phyloP scores from a whole-genome alignment of 2,329 filamentous ascomycete genomes.

The Fusarium sarcochroum region DNA sequence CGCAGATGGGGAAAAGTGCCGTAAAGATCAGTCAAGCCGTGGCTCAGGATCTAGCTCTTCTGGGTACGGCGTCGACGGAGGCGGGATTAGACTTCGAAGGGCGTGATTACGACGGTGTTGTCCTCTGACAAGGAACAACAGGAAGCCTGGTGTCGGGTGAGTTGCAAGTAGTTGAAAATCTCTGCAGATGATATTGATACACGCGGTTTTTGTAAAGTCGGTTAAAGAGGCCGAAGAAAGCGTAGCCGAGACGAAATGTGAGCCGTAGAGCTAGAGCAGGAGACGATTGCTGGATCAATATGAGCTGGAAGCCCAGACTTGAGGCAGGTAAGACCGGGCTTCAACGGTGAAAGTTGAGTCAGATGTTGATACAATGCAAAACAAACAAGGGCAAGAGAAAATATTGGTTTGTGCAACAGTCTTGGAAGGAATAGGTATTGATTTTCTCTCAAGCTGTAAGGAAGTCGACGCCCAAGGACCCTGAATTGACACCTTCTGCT shows the following conservation, averaged over 20 bases:
- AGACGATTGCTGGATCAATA: slow-evolving; percentile 10
- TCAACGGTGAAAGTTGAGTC: slow-evolving; percentile 4
- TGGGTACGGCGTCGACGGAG: slow-evolving; percentile 41
- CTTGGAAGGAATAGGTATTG: slow-evolving; percentile 38
- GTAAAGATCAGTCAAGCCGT: slow-evolving; percentile 35
- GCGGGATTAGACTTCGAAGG: slow-evolving; percentile 41
- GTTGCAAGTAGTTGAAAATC: slow-evolving; percentile 9
- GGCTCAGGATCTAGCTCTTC: slow-evolving; percentile 41
- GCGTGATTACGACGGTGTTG: slow-evolving; percentile 28
- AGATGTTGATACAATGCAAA: slow-evolving; percentile 12
- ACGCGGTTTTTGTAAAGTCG: slow-evolving; percentile 3
- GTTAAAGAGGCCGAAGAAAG: background rate
- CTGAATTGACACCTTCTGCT: slow-evolving; percentile 47
- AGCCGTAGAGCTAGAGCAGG: slow-evolving; percentile 1
- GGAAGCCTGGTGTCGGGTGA: slow-evolving; percentile 2
- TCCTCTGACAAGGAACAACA: slow-evolving; percentile 28
- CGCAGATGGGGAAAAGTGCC: slow-evolving; percentile 35
- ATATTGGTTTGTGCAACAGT: slow-evolving; percentile 31
- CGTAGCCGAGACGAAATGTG: background rate
- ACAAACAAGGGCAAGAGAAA: slow-evolving; percentile 4
- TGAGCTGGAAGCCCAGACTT: slow-evolving; percentile 16
- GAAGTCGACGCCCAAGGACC: slow-evolving; percentile 33
- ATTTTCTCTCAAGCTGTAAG: slow-evolving; percentile 31
- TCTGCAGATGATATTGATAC: slow-evolving; percentile 2
- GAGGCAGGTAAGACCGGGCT: slow-evolving; percentile 9